These are phyloP conservation scores for Benincasa hispida DNA, from an alignment of 306 rosid genomes.

Conservation along the genomic window DNA sequence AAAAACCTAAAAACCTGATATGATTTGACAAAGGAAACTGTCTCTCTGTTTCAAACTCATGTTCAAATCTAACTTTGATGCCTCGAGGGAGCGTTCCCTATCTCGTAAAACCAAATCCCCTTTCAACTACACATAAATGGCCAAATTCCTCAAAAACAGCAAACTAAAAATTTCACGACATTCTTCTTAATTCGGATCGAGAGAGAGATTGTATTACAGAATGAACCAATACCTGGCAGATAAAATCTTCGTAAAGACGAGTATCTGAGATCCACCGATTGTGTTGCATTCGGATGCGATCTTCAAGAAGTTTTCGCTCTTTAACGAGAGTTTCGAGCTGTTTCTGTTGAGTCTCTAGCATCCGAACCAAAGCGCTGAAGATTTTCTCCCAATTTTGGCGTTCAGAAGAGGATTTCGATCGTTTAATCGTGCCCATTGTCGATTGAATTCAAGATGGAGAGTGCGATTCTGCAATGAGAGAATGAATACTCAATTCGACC, in stretches of 20 bases:
- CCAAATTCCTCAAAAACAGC: not conserved
- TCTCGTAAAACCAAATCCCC: slow-evolving; percentile 27
- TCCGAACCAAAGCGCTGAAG: slow-evolving; percentile 37
- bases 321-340: slow-evolving; percentile 46
- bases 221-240: slow-evolving; percentile 32
- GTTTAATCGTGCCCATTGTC: slow-evolving; percentile 24
- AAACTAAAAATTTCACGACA: not conserved
- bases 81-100: slow-evolving; percentile 29
- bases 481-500: not conserved
- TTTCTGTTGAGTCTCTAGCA: slow-evolving; percentile 39
- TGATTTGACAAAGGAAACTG: slow-evolving; percentile 22
- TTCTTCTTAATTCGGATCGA: slow-evolving; percentile 24
- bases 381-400: slow-evolving; percentile 48
- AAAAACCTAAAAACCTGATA: slow-evolving; percentile 33
- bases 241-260: slow-evolving; percentile 26
- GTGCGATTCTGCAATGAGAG: not conserved
- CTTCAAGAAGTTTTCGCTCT: slow-evolving; percentile 42
- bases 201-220: not conserved
- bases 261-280: slow-evolving; percentile 44
- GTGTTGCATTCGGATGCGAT: slow-evolving; percentile 39
- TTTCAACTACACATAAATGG: slow-evolving; percentile 34
- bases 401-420: slow-evolving; percentile 14
- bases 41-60: slow-evolving; percentile 44
- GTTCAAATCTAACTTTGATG: slow-evolving; percentile 30
- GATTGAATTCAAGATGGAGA: not conserved